Base-by-base conservation (phyloP, 768 basidiomycete species). In the Tephrocybe sp. region DNA sequence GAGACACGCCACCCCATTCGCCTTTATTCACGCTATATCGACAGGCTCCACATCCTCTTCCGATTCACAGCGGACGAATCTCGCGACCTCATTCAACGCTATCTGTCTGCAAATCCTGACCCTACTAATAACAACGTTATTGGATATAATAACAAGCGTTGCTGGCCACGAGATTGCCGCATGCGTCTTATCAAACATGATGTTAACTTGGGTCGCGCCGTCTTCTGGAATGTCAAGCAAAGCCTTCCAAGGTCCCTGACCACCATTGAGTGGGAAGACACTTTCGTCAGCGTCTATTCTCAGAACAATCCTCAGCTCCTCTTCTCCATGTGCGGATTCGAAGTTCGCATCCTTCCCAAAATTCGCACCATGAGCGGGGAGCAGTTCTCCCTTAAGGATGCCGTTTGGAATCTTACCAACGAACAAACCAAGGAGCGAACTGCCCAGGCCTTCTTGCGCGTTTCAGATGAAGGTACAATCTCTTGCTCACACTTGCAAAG, bases 161-260 rank as follows among this genome's bases (percentile, higher is more conserved):
- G 97, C 72, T 99, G 97, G 97, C 97, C 97, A 30, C 82, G 94
- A 57, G 97, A 99, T 69, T 99, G 97, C 67, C 87, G 97, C 51
- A 99, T 99, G 97, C 78, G 97, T 27, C 78, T 99, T 49, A 95
- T 97, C 77, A 99, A 99, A 70, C 97, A 99, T 68, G 97, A 99
- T 64, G 97, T 98, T 69, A 98, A 99, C 68, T 76, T 99, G 38
- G 97, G 95, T 18, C 82, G 97, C 53, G 97, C 97, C 2, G 97
- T 97, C 8, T 98, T 97, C 72, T 99, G 95, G 97, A 98, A 99
- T 63, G 91, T 98, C 67, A 97, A 97, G 72, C 94, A 97, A 68
- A 91, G 91, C 58, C 68, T 99, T 21, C 97, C 97, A 0, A 77
- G 97, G 41, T 97, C 95, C 13, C 72, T 99, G 54, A 98, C 97